phyloP scores from a whole-genome alignment of 257 asterid species.

The Nicotiana undulata region DNA sequence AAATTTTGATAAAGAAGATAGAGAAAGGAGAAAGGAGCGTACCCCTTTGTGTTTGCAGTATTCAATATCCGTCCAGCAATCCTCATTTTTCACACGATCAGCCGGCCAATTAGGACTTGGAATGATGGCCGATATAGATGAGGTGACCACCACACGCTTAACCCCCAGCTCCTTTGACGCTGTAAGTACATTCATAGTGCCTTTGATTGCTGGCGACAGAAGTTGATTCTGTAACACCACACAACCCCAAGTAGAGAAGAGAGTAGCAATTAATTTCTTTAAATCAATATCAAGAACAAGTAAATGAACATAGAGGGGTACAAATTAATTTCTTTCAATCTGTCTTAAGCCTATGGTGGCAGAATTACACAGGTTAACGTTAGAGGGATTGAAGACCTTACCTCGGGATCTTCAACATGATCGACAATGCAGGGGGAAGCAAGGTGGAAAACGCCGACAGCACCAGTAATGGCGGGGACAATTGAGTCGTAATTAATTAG shows the following conservation, averaged over 20 bases:
- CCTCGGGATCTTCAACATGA: conserved; percentile 67
- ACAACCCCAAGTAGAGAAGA: neutral
- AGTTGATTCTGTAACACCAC: conserved; percentile 40
- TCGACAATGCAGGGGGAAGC: conserved; percentile 71
- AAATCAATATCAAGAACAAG: neutral
- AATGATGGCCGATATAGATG: conserved; percentile 56
- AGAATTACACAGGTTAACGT: too few relatives aligned
- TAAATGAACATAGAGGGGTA: neutral
- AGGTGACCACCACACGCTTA: conserved; percentile 82
- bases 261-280: neutral
- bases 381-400: neutral
- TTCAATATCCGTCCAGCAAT: conserved; percentile 87
- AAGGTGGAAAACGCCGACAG: conserved; percentile 62
- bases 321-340: too few relatives aligned
- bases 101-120: conserved; percentile 74
- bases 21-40: conserved; percentile 3
- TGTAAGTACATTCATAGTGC: conserved; percentile 78
- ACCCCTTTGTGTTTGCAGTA: conserved; percentile 79
- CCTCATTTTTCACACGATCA: conserved; percentile 58
- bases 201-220: conserved; percentile 78
- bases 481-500: conserved; percentile 63
- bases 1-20: neutral
- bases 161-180: conserved; percentile 85
- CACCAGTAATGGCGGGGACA: conserved; percentile 44
- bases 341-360: too few relatives aligned